Conservation (phyloP, 805 yeast species). For the Kluyveromyces wickerhamii region DNA sequence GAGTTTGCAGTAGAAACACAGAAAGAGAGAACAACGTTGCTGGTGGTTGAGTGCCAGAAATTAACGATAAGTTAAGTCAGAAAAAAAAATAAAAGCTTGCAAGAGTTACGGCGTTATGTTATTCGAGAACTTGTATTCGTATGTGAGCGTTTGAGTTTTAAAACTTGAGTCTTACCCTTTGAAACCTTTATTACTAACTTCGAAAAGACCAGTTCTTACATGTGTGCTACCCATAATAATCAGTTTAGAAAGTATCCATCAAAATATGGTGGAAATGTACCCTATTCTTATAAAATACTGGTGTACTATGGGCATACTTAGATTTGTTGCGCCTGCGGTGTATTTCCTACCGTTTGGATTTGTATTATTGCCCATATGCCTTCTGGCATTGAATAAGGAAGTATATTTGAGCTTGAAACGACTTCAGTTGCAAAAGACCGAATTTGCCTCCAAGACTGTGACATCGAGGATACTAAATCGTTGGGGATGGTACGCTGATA, state of each 20-base stretch:
- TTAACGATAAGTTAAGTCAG: no score
- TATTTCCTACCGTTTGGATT: conserved; percentile 8
- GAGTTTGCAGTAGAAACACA: no score
- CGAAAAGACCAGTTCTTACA: conserved; percentile 1
- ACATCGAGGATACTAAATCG: neutral
- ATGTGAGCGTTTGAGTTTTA: neutral
- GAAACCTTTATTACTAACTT: neutral
- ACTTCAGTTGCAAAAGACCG: conserved; percentile 1
- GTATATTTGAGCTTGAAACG: conserved; percentile 2
- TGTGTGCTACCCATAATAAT: conserved; percentile 3
- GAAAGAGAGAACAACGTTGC: no score
- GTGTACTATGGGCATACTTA: conserved; percentile 8
- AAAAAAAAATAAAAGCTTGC: no score
- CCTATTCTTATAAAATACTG: conserved; percentile 8
- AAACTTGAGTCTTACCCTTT: neutral
- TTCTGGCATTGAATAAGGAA: conserved; percentile 3
- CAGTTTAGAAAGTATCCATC: conserved; percentile 1
- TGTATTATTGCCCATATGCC: neutral
- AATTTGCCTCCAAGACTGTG: conserved; percentile 1
- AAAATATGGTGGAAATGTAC: conserved; percentile 4
- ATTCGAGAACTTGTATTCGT: neutral
- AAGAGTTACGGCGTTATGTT: no score
- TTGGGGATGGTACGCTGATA: neutral
- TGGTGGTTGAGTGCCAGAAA: no score
- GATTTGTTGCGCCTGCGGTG: conserved; percentile 7